Evolutionary conservation across 371 early-diverging fungal genomes (phyloP), one percentile per base, ranked within the genome.

Genomic region (Lichtheimia corymbifera): DNA sequence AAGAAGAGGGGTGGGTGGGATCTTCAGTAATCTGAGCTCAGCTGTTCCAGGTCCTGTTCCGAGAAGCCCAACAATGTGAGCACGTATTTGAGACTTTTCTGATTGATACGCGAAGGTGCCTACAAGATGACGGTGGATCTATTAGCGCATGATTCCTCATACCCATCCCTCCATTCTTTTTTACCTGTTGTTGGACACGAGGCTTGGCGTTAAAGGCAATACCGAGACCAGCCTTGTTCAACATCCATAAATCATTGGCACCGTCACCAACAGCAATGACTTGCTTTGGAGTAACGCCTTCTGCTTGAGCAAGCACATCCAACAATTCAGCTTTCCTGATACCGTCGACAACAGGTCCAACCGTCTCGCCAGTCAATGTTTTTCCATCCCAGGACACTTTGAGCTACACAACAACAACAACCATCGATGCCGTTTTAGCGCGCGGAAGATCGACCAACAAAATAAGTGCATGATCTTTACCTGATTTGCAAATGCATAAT

Each of bases 261-360:
- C 99, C 99, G 75, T 99, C 99, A 28, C 99, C 99, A 1, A 99
- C 95, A 7, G 98, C 97, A 65, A 99, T 89, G 13, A 98, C 95
- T 82, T 93, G 96, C 53, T 95, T 92, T 22, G 75, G 73, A 1
- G 87, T 80, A 14, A 97, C 88, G 6, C 87, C 84, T 67, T 96
- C 96, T 3, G 95, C 91, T 65, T 97, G 96, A 1, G 97, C 93
- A 77, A 97, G 92, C 9, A 94, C 96, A 61, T 93, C 90, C 57
- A 98, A 74, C 58, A 98, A 71, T 74, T 97, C 97, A 0, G 96
- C 95, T 69, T 98, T 98, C 17, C 97, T 82, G 52, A 87, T 72
- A 28, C 93, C 97, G 71, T 94, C 94, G 4, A 98, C 95, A 51
- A 97, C 83, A 0, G 93, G 88, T 0, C 97, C 97, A 4, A 86